Conservation (phyloP, 2,329 filamentous ascomycete species). For the Fusarium graminum region DNA sequence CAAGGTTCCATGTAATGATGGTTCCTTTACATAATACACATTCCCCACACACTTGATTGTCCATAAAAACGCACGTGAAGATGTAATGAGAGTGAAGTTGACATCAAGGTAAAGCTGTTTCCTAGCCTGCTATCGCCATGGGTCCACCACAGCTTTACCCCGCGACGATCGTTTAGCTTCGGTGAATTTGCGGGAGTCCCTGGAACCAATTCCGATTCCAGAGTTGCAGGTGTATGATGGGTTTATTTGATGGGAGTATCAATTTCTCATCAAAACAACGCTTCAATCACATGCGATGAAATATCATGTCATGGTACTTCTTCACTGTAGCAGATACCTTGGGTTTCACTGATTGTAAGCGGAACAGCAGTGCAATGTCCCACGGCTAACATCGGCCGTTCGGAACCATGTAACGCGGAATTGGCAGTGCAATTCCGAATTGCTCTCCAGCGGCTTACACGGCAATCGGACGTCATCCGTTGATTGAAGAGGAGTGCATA, state of each 20-base stretch:
- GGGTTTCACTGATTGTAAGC: slow-evolving; percentile 17
- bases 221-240: background rate
- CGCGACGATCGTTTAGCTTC: slow-evolving; percentile 24
- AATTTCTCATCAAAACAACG: background rate
- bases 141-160: slow-evolving; percentile 23
- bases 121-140: background rate
- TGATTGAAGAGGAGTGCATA: slow-evolving; percentile 25
- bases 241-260: background rate
- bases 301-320: slow-evolving; percentile 7
- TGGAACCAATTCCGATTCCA: slow-evolving; percentile 8
- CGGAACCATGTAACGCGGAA: background rate
- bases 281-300: slow-evolving; percentile 26
- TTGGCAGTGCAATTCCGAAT: slow-evolving; percentile 45
- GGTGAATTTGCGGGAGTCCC: slow-evolving; percentile 5
- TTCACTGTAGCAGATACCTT: slow-evolving; percentile 9
- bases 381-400: slow-evolving; percentile 50
- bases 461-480: slow-evolving; percentile 42
- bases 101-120: slow-evolving; percentile 7
- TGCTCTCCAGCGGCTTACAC: slow-evolving; percentile 41
- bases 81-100: background rate
- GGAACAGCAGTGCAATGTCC: slow-evolving; percentile 42
- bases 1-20: slow-evolving; percentile 33
- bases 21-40: slow-evolving; percentile 44
- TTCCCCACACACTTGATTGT: slow-evolving; percentile 4
- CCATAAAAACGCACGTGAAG: background rate